These are phyloP conservation scores for Sclerotiophoma versabilis DNA, from an alignment of 2,329 filamentous ascomycete species.

Conservation along the genomic window DNA sequence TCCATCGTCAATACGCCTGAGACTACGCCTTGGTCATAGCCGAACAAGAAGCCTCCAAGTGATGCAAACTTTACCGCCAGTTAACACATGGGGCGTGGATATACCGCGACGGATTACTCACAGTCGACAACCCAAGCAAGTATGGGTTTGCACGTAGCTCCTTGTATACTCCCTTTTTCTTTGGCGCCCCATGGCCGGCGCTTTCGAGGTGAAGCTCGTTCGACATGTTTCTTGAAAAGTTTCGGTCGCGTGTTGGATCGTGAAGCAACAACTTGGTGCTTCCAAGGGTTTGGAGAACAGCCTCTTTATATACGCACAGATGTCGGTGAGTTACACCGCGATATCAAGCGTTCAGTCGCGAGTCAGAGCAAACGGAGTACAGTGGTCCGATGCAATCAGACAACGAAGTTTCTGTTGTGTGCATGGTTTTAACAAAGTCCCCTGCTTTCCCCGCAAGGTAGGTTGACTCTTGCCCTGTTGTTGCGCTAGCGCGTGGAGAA, in stretches of 20 bases:
- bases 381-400: conserved; percentile 24
- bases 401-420: conserved; percentile 8
- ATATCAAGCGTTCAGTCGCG: conserved; percentile 3
- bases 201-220: conserved; percentile 11
- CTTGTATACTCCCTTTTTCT: conserved; percentile 28
- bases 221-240: conserved; percentile 9
- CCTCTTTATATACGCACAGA: conserved; percentile 9
- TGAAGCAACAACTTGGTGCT: not conserved
- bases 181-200: conserved; percentile 4
- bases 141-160: conserved; percentile 32
- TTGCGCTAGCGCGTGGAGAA: conserved; percentile 15
- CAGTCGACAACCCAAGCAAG: conserved; percentile 27
- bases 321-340: not conserved
- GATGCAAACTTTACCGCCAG: conserved; percentile 22
- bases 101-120: not conserved
- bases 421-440: not conserved
- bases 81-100: not conserved
- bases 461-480: conserved; percentile 2
- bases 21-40: conserved; percentile 32
- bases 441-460: conserved; percentile 17
- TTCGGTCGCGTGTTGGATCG: not conserved
- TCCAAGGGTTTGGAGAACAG: not conserved
- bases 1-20: conserved; percentile 32
- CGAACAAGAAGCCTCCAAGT: conserved; percentile 30
- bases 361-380: conserved; percentile 24